These are phyloP conservation scores for Thermothielavioides terrestris DNA, from an alignment of 495 filamentous ascomycete species.

Conservation along the genomic window DNA sequence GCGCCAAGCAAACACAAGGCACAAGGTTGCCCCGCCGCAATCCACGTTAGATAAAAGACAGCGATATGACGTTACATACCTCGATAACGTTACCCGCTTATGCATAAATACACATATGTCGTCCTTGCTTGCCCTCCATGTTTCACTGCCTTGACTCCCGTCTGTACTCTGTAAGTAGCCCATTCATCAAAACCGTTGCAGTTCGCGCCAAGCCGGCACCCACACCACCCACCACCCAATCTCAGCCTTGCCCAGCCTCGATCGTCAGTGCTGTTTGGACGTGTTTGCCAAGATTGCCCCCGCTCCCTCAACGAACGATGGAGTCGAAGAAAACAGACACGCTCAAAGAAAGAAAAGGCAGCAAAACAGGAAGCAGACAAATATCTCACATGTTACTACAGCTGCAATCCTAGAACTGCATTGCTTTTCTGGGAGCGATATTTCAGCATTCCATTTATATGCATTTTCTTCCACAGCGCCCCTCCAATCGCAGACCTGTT, in stretches of 20 bases:
- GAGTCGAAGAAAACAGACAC: constrained; percentile 16
- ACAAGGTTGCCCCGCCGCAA: neutral
- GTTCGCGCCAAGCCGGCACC: neutral
- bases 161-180: too few species aligned
- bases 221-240: neutral
- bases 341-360: constrained; percentile 22
- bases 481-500: constrained; percentile 3
- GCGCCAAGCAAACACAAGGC: too few species aligned
- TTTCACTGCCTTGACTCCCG: too few species aligned
- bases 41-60: too few species aligned
- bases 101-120: too few species aligned
- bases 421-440: neutral
- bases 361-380: constrained; percentile 8
- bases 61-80: too few species aligned
- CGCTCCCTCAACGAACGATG: neutral
- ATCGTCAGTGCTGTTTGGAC: constrained; percentile 12
- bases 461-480: neutral
- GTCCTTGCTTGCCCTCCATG: too few species aligned
- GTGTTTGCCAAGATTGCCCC: constrained; percentile 9
- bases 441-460: constrained; percentile 2
- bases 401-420: too few species aligned
- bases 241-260: constrained; percentile 8
- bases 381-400: constrained; percentile 15
- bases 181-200: too few species aligned
- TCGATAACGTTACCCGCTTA: too few species aligned